phyloP scores from a whole-genome alignment of 192 early-diverging fungal genomes.

The Phlyctochytrium arcticum region DNA sequence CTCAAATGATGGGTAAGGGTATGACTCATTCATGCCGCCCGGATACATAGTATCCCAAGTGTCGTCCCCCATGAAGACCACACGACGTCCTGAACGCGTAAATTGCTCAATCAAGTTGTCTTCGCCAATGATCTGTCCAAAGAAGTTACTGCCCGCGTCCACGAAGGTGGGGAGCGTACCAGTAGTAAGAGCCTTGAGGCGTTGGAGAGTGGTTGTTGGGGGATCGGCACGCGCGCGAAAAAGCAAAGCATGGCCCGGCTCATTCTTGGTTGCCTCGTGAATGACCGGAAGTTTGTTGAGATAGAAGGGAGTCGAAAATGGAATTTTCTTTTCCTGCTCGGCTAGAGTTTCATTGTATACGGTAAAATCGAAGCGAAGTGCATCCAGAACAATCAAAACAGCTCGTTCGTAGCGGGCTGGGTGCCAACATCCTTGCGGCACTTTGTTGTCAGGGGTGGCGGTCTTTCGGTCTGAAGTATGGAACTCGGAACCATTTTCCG shows the following conservation, averaged over 20 bases:
- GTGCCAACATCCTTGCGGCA: constrained; percentile 13
- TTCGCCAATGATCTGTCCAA: constrained; percentile 41
- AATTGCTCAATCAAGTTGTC: constrained; percentile 55
- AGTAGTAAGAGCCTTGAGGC: constrained; percentile 57
- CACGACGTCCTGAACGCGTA: background rate
- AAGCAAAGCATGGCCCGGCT: constrained; percentile 34
- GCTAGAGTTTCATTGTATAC: constrained; percentile 23
- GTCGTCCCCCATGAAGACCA: constrained; percentile 87
- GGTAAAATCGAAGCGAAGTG: constrained; percentile 54
- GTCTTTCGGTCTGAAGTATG: too few species aligned
- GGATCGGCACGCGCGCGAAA: constrained; percentile 51
- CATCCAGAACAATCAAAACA: constrained; percentile 48
- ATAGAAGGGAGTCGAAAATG: constrained; percentile 25
- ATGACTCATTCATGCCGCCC: constrained; percentile 43
- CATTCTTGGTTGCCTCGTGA: constrained; percentile 6
- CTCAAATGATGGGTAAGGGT: constrained; percentile 53
- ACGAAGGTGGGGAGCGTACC: constrained; percentile 60
- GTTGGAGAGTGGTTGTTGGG: constrained; percentile 60
- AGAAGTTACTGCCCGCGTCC: constrained; percentile 58
- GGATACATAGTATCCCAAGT: constrained; percentile 93
- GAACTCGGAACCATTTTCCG: background rate
- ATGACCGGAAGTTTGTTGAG: constrained; percentile 44
- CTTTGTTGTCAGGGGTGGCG: background rate
- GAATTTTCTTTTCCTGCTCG: background rate
- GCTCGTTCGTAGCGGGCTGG: constrained; percentile 29